Evolutionary conservation across 2,329 filamentous ascomycete species (phyloP).

Genomic region (Venturiaceae sp.): DNA sequence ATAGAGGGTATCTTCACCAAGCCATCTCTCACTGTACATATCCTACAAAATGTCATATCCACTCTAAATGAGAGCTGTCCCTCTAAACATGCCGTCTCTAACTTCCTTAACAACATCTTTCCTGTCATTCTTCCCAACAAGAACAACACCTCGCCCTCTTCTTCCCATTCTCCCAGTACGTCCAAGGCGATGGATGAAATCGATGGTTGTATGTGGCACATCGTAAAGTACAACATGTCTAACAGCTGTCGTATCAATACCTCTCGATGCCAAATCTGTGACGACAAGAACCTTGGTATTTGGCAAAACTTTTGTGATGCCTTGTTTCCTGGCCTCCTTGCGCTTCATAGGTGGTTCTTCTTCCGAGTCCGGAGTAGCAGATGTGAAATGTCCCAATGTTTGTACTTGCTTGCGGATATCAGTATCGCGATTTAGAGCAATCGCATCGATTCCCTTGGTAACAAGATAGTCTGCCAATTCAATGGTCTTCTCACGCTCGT

Average conservation of each 20-base stretch:
- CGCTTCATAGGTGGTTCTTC: not conserved
- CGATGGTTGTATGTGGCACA: slow-evolving; percentile 94
- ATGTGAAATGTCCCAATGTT: slow-evolving; percentile 7
- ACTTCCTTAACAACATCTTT: slow-evolving; percentile 89
- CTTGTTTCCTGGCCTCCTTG: not conserved
- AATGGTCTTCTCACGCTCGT: slow-evolving; percentile 82
- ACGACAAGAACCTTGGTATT: slow-evolving; percentile 90
- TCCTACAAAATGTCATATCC: not conserved
- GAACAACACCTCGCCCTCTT: slow-evolving; percentile 77
- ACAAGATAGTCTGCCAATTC: slow-evolving; percentile 70
- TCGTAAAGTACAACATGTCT: slow-evolving; percentile 90
- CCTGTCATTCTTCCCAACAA: slow-evolving; percentile 82
- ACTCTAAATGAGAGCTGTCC: slow-evolving; percentile 36
- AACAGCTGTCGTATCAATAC: slow-evolving; percentile 89
- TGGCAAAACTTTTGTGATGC: slow-evolving; percentile 41
- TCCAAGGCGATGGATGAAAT: slow-evolving; percentile 94
- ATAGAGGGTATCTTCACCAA: not conserved
- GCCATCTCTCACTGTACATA: not conserved
- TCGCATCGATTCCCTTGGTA: slow-evolving; percentile 79
- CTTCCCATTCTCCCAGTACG: slow-evolving; percentile 88
- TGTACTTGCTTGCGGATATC: slow-evolving; percentile 4
- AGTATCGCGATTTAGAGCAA: slow-evolving; percentile 77
- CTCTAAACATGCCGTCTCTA: slow-evolving; percentile 57
- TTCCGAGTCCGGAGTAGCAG: not conserved
- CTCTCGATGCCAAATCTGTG: slow-evolving; percentile 83